Conservation (phyloP, 2,329 filamentous ascomycete species). For the Myriosclerotinia scirpicola region DNA sequence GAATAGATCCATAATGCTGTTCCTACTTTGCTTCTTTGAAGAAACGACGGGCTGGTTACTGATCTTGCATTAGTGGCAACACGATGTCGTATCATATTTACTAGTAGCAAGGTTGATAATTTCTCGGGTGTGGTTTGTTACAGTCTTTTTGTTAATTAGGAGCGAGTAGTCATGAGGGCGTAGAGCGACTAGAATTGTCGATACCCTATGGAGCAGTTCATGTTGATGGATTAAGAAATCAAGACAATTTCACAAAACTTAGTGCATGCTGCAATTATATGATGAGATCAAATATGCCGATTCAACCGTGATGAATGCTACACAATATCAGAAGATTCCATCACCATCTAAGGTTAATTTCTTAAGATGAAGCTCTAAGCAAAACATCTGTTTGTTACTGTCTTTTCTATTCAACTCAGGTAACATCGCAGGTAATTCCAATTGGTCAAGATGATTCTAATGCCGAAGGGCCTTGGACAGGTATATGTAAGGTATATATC, state of each 20-base stretch:
- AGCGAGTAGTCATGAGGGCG: conserved; percentile 31
- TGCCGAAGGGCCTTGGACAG: too few species aligned
- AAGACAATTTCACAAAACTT: conserved; percentile 27
- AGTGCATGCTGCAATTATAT: background rate
- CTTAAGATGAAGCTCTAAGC: background rate
- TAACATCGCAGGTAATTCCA: background rate
- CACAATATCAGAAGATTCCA: background rate
- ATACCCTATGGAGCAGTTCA: conserved; percentile 34
- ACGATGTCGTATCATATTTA: conserved; percentile 33
- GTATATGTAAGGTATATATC: too few species aligned
- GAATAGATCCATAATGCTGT: conserved; percentile 33
- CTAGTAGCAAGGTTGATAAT: conserved; percentile 35
- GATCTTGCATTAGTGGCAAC: conserved; percentile 28
- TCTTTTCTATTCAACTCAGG: background rate
- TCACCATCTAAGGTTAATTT: background rate
- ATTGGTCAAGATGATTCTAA: background rate
- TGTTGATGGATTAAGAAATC: conserved; percentile 37
- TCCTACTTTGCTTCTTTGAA: conserved; percentile 27
- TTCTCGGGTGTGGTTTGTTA: conserved; percentile 26
- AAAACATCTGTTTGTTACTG: background rate
- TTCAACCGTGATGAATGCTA: background rate
- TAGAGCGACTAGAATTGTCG: conserved; percentile 31
- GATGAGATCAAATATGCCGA: background rate
- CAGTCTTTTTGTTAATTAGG: conserved; percentile 32
- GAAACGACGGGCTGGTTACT: conserved; percentile 26